phyloP scores from a whole-genome alignment of 139 green algal species.

The Yamagishiella unicocca region DNA sequence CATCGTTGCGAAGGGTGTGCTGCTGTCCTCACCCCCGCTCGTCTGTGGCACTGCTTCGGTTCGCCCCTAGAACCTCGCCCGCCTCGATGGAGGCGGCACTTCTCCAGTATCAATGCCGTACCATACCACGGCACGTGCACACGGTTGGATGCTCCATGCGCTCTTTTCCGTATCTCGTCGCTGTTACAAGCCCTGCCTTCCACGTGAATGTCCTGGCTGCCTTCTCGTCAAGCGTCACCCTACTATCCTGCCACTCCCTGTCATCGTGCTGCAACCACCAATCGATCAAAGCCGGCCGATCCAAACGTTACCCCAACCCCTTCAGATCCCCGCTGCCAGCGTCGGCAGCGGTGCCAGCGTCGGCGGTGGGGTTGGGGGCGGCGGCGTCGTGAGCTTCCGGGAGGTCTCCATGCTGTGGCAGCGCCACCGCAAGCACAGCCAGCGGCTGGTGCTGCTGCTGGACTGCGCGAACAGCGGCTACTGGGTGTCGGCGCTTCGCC shows the following conservation, averaged over 20 bases:
- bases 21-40: too few relatives aligned
- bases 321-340: neutral
- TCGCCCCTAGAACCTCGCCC: too few relatives aligned
- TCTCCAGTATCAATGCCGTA: too few relatives aligned
- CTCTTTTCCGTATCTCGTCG: too few relatives aligned
- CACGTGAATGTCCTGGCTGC: too few relatives aligned
- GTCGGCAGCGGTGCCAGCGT: neutral
- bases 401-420: constrained; percentile 47
- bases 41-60: too few relatives aligned
- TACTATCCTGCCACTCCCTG: neutral
- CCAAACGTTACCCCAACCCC: neutral
- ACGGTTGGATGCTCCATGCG: too few relatives aligned
- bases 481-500: constrained; percentile 21
- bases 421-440: constrained; percentile 41
- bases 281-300: neutral
- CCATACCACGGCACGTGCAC: too few relatives aligned
- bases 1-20: too few relatives aligned
- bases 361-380: neutral
- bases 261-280: neutral
- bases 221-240: too few relatives aligned
- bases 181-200: too few relatives aligned
- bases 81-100: too few relatives aligned
- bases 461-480: constrained; percentile 43
- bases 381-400: constrained; percentile 9
- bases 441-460: constrained; percentile 44